A percentile compares a stretch with the other conserved stretches of the same genome.
phyloP scores from a whole-genome alignment of 352 stramenopile species.

The Globisporangium cystogenes region DNA sequence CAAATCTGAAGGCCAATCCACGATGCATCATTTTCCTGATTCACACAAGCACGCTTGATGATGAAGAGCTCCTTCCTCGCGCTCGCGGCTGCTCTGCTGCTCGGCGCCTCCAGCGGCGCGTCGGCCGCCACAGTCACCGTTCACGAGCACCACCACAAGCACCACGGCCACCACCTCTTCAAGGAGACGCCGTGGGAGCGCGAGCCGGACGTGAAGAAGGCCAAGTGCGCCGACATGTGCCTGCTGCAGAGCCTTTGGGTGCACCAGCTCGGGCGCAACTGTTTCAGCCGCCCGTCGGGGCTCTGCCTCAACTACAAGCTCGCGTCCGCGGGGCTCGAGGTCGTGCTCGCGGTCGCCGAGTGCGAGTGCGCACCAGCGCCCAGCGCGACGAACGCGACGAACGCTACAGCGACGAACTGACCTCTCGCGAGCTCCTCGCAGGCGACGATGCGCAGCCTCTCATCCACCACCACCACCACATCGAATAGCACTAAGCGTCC shows the following conservation, averaged over 20 bases:
- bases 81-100: background rate
- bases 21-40: background rate
- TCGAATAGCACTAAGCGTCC: no score
- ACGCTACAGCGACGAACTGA: background rate
- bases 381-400: background rate
- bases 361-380: slow-evolving; percentile 26
- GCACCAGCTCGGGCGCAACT: slow-evolving; percentile 56
- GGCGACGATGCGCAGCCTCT: no score
- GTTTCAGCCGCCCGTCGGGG: slow-evolving; percentile 37
- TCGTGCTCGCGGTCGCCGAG: slow-evolving; percentile 50
- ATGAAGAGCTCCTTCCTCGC: background rate
- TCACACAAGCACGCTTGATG: background rate
- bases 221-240: slow-evolving; percentile 64
- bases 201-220: slow-evolving; percentile 27
- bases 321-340: slow-evolving; percentile 32
- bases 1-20: no score
- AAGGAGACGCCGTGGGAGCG: slow-evolving; percentile 70
- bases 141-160: background rate
- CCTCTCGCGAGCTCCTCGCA: no score
- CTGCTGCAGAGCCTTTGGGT: slow-evolving; percentile 50
- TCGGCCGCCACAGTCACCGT: background rate
- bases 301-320: slow-evolving; percentile 62
- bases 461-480: no score
- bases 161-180: slow-evolving; percentile 13
- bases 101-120: background rate